Evolutionary conservation across 768 basidiomycete species (phyloP), one percentile per base, ranked within the genome.

Genomic region (Cyclocybe aegerita): DNA sequence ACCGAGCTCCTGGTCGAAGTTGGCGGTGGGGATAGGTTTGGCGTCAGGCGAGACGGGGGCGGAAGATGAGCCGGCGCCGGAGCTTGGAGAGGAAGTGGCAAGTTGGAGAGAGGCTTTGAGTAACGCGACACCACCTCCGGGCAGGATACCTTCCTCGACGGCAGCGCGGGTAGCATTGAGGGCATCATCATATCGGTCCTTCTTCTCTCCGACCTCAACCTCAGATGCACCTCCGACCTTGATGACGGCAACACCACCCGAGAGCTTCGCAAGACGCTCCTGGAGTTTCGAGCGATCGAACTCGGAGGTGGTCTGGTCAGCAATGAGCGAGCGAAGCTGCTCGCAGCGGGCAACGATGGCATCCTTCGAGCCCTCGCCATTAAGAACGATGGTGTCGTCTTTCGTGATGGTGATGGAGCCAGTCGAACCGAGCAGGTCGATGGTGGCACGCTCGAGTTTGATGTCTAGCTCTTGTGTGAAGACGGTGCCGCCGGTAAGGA

Each of bases 161-260:
- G 96, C 94, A 17, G 96, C 96, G 36, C 96, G 88, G 4, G 96
- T 98, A n/a, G 95, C 94, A 68, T 97, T 97, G 41, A 98, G 79
- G 1, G 95, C 95, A 65, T 96, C 93, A 59, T 98, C 95, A 64
- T 97, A 98, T 34, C 95, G 81, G 68, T 98, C 96, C 84, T 98
- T 97, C 91, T 98, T 98, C 82, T 98, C 96, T 6, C 95, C 81
- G 53, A 98, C 96, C 73, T 98, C 96, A 45, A 98, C 96, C 70
- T 98, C 96, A 46, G 81, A 84, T 16, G 86, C 75, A 12, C 96
- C 96, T 49, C 96, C 96, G 54, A 98, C 96, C 73, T 93, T 94
- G 81, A 98, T 98, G 71, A 98, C 95, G 11, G 96, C 96, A 41
- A 98, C 96, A 71, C 96, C 95, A 39, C 96, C 96, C 39, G 82